Evolutionary conservation across 1,139 yeast genomes (phyloP).

Genomic region (Debaryomycetaceae sp.): DNA sequence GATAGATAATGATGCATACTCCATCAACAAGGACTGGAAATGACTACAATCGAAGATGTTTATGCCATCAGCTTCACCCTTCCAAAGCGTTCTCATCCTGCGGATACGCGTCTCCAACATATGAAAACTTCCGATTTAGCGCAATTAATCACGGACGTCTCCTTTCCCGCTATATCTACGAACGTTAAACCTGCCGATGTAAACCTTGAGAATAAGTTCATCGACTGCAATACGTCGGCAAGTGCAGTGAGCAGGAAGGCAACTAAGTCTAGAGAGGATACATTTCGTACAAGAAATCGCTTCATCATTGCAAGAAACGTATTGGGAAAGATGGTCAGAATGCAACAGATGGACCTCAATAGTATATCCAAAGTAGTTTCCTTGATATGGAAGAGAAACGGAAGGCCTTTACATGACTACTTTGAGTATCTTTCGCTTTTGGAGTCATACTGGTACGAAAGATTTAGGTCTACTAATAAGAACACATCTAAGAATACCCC

Average conservation of each 20-base stretch:
- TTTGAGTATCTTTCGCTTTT: constrained; percentile 19
- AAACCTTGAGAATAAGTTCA: constrained; percentile 2
- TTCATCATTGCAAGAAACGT: constrained; percentile 19
- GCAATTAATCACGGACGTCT: constrained; percentile 1
- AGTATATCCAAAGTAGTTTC: constrained; percentile 16
- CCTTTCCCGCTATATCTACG: constrained; percentile 4
- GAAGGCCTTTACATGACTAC: constrained; percentile 12
- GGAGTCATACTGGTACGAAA: constrained; percentile 15
- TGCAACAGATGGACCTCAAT: constrained; percentile 7
- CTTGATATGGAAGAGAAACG: constrained; percentile 20
- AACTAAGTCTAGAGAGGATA: constrained; percentile 5
- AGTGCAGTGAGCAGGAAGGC: not conserved
- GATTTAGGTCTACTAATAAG: constrained; percentile 1
- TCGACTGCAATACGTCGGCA: constrained; percentile 2
- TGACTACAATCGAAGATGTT: not conserved
- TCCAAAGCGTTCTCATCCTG: not conserved
- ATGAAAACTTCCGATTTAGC: not conserved
- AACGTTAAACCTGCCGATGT: not conserved
- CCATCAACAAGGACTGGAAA: not conserved
- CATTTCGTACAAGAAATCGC: constrained; percentile 17
- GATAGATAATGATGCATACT: not conserved
- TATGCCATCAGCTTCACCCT: not conserved
- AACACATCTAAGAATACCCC: not conserved
- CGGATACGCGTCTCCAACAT: not conserved
- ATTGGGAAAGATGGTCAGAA: constrained; percentile 11